Evolutionary conservation across 164 flowering plant species (phyloP).

Genomic region (Magnolia kwangsiensis): DNA sequence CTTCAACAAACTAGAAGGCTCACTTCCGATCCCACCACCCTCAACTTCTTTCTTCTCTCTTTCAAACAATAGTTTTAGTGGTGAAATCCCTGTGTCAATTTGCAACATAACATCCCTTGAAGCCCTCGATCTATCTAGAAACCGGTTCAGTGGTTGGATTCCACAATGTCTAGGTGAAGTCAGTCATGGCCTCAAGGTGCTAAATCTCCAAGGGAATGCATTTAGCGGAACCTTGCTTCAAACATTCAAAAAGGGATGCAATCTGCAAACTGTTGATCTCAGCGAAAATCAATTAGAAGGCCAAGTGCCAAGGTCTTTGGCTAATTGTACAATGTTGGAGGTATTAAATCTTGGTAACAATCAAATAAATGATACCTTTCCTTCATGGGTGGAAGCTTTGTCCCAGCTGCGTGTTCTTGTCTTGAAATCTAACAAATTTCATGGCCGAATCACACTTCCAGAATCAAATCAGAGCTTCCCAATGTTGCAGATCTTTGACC

Average conservation of each 20-base stretch:
- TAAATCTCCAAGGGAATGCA: too few species aligned
- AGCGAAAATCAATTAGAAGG: slow-evolving; percentile 47
- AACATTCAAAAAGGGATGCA: slow-evolving; percentile 24
- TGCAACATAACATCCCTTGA: slow-evolving; percentile 34
- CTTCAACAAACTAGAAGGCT: slow-evolving; percentile 35
- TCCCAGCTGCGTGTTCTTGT: slow-evolving; percentile 47
- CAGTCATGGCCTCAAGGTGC: neutral
- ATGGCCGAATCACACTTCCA: slow-evolving; percentile 28
- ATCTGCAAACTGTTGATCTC: slow-evolving; percentile 39
- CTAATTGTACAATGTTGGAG: slow-evolving; percentile 47
- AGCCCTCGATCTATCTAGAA: slow-evolving; percentile 49
- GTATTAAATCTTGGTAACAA: slow-evolving; percentile 63
- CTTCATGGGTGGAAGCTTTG: slow-evolving; percentile 38
- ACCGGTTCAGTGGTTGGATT: slow-evolving; percentile 33
- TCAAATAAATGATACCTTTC: slow-evolving; percentile 38
- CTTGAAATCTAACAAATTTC: slow-evolving; percentile 44
- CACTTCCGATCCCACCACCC: slow-evolving; percentile 23
- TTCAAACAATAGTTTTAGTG: slow-evolving; percentile 34
- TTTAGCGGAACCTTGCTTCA: neutral
- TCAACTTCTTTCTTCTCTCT: slow-evolving; percentile 31
- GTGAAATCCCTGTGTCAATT: slow-evolving; percentile 44
- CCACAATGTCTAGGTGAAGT: slow-evolving; percentile 37
- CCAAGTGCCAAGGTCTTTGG: slow-evolving; percentile 42
- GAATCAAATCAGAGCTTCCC: slow-evolving; percentile 14
- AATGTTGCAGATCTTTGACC: slow-evolving; percentile 50